Percentiles rank a stretch among this genome's conserved stretches.
phyloP scores from a whole-genome alignment of 768 basidiomycete genomes.

The Pisolithus albus region DNA sequence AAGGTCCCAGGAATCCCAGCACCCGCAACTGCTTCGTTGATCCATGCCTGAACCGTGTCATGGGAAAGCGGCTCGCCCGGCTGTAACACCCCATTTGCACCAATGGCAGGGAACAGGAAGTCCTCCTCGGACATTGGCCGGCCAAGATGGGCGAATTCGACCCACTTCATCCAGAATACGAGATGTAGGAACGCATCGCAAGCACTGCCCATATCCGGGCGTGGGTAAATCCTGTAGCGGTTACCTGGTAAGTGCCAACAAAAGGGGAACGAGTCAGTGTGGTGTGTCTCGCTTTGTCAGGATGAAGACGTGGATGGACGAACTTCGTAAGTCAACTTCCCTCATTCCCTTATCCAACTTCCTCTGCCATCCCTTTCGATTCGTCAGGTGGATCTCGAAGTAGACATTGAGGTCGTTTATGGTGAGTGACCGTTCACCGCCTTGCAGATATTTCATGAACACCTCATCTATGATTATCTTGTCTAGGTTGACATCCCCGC shows the following conservation, averaged over 20 bases:
- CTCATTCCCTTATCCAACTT: slow-evolving; percentile 20
- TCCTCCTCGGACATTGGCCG: slow-evolving; percentile 10
- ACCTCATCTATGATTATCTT: not conserved
- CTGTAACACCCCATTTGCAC: slow-evolving; percentile 12
- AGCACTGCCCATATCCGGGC: not conserved
- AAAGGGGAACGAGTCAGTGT: too few relatives aligned
- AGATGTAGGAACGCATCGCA: not conserved
- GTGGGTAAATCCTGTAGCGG: not conserved
- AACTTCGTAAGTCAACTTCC: slow-evolving; percentile 12
- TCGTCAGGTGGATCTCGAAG: slow-evolving; percentile 16
- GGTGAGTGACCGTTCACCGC: not conserved
- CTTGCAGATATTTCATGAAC: slow-evolving; percentile 1
- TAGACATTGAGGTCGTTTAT: slow-evolving; percentile 7
- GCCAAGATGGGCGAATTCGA: not conserved
- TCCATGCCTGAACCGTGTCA: slow-evolving; percentile 16
- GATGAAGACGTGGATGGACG: not conserved
- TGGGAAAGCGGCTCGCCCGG: slow-evolving; percentile 17
- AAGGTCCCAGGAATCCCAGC: slow-evolving; percentile 9
- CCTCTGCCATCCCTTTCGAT: slow-evolving; percentile 21
- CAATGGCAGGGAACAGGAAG: slow-evolving; percentile 19
- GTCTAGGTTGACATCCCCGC: slow-evolving; percentile 15
- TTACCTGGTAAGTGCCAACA: not conserved
- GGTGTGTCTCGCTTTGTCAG: not conserved
- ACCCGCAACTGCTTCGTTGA: slow-evolving; percentile 10
- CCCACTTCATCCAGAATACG: slow-evolving; percentile 3